These are phyloP conservation scores for Babesia gibsoni DNA, from an alignment of 169 alveolate species.

Conservation along the genomic window DNA sequence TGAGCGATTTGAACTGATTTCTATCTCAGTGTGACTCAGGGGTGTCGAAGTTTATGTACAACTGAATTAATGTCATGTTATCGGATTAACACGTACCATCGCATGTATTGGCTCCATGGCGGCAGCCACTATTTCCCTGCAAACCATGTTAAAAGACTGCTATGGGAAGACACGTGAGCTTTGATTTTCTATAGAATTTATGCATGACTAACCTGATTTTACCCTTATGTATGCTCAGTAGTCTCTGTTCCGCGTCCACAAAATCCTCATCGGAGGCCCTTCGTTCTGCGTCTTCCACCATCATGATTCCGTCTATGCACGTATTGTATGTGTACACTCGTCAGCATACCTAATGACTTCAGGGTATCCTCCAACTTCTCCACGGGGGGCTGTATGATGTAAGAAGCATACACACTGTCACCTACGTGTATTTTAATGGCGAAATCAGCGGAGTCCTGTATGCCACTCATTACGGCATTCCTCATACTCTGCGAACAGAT, in stretches of 20 bases:
- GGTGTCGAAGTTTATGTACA: slow-evolving; percentile 47
- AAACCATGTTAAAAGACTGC: no score
- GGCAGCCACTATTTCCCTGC: slow-evolving; percentile 71
- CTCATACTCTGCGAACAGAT: slow-evolving; percentile 31
- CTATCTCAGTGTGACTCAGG: no score
- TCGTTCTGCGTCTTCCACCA: slow-evolving; percentile 73
- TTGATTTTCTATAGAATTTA: neutral
- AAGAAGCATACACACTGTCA: neutral
- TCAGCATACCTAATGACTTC: slow-evolving; percentile 28
- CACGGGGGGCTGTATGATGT: slow-evolving; percentile 50
- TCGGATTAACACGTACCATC: slow-evolving; percentile 29
- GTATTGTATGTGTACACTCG: neutral
- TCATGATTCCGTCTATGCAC: slow-evolving; percentile 68
- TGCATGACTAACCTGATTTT: slow-evolving; percentile 71
- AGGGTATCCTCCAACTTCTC: slow-evolving; percentile 55
- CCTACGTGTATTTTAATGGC: slow-evolving; percentile 65
- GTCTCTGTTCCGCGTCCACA: slow-evolving; percentile 68
- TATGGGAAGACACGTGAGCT: no score
- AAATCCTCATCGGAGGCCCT: slow-evolving; percentile 71
- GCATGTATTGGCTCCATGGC: slow-evolving; percentile 77
- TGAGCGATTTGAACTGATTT: no score
- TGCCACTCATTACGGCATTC: slow-evolving; percentile 66
- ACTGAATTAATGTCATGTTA: slow-evolving; percentile 37
- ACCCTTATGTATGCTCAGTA: slow-evolving; percentile 65
- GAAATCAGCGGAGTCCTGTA: slow-evolving; percentile 64